Percentiles rank a stretch among this genome's conserved stretches.
Evolutionary conservation across 1,284 basidiomycete species (phyloP).

Genomic region (Malassezia vespertilionis): DNA sequence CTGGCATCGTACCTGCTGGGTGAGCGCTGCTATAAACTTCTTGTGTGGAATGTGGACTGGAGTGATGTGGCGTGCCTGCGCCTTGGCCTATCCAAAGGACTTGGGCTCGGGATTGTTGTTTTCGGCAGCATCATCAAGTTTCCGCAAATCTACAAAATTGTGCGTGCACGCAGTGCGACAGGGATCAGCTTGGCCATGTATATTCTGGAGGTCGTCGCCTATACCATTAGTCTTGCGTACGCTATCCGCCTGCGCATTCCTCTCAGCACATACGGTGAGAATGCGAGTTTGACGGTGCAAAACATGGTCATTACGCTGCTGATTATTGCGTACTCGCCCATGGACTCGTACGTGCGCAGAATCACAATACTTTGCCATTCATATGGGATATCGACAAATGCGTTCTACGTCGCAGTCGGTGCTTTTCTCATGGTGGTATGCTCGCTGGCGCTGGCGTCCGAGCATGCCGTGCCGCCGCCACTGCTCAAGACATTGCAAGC

Average conservation of each 20-base stretch:
- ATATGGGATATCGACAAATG: slow-evolving; percentile 10
- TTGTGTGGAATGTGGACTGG: slow-evolving; percentile 80
- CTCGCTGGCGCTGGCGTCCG: slow-evolving; percentile 51
- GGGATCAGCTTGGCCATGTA: slow-evolving; percentile 59
- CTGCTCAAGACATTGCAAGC: slow-evolving; percentile 36
- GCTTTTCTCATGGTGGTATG: slow-evolving; percentile 76
- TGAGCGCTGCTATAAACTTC: slow-evolving; percentile 69
- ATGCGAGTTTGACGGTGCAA: slow-evolving; percentile 43
- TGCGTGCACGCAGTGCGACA: slow-evolving; percentile 59
- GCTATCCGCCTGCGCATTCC: slow-evolving; percentile 71
- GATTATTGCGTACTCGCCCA: slow-evolving; percentile 37
- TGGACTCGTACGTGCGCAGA: slow-evolving; percentile 23
- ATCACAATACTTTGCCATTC: slow-evolving; percentile 16
- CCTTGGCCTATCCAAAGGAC: slow-evolving; percentile 77
- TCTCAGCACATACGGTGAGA: slow-evolving; percentile 76
- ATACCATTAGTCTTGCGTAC: slow-evolving; percentile 71
- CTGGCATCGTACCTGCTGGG: slow-evolving; percentile 72
- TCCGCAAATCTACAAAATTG: slow-evolving; percentile 62
- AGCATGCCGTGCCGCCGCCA: slow-evolving; percentile 22
- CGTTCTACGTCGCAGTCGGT: slow-evolving; percentile 49
- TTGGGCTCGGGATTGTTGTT: slow-evolving; percentile 82
- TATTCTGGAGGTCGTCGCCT: slow-evolving; percentile 62
- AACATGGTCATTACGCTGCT: slow-evolving; percentile 45
- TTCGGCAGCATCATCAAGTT: slow-evolving; percentile 92
- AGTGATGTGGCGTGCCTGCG: slow-evolving; percentile 74